phyloP scores from a whole-genome alignment of 768 basidiomycete genomes.

The Leccinum subtestaceum region DNA sequence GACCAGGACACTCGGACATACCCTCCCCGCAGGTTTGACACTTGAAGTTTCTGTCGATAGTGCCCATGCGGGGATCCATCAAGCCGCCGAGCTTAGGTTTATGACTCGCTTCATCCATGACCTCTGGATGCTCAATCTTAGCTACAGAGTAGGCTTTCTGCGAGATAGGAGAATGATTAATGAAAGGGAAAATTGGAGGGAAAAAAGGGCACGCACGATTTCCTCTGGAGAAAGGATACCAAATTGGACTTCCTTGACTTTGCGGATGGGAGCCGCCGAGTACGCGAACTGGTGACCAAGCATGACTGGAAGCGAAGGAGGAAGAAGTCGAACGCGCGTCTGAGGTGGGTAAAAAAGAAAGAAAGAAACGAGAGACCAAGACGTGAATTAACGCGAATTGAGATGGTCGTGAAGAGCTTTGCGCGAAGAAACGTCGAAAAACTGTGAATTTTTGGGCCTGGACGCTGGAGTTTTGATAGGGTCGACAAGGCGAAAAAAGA shows the following conservation, averaged over 20 bases:
- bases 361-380: slow-evolving; percentile 2
- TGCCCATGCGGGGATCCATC: slow-evolving; percentile 98
- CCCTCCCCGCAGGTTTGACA: slow-evolving; percentile 99
- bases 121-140: slow-evolving; percentile 97
- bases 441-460: slow-evolving; percentile 23
- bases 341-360: slow-evolving; percentile 5
- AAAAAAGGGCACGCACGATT: slow-evolving; percentile 57
- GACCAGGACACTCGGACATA: slow-evolving; percentile 99
- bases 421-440: slow-evolving; percentile 2
- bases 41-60: slow-evolving; percentile 96
- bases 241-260: slow-evolving; percentile 97
- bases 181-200: not conserved
- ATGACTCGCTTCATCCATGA: slow-evolving; percentile 92
- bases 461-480: slow-evolving; percentile 1
- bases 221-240: slow-evolving; percentile 98
- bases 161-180: slow-evolving; percentile 17
- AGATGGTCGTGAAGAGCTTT: slow-evolving; percentile 7
- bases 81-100: slow-evolving; percentile 90
- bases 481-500: slow-evolving; percentile 16
- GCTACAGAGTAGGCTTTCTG: slow-evolving; percentile 99
- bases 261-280: slow-evolving; percentile 91
- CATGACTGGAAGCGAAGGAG: slow-evolving; percentile 43
- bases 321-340: slow-evolving; percentile 16
- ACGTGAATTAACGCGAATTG: slow-evolving; percentile 30
- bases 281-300: slow-evolving; percentile 88